Evolutionary conservation across 1,284 basidiomycete species (phyloP), one percentile per base, ranked within the genome.

Genomic region (Sphaerobolus stellatus): DNA sequence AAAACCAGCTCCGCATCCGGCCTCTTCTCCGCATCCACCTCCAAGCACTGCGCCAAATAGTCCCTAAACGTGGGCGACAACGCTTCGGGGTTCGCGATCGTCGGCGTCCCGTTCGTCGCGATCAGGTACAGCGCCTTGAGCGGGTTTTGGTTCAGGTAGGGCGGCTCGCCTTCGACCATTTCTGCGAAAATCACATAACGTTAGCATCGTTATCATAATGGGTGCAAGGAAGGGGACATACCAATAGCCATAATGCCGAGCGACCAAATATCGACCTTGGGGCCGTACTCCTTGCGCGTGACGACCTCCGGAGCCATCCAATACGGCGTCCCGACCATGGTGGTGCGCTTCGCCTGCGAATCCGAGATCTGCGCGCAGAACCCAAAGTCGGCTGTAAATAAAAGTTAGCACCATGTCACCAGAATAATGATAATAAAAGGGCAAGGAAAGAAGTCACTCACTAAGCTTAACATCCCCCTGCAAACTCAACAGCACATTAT

Each of bases 221-320:
- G 5, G 34, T 13, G 29, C 29, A 47, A 50, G 38, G 20, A 20
- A 11, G 20, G 29, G 52, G 43, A 71, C 82, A 65, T 62, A 91
- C 92, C 94, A 61, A 99, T 99, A 24, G 94, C 94, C 93, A 99
- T 96, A 76, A 99, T 99, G 22, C 96, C 97, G 65, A 99, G 74
- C 70, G 86, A 90, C 97, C 97, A 99, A 57, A 99, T 94, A 69
- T 99, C 97, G 28, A 99, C 97, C 72, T 98, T 98, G 4, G 96
- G 92, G 0, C 96, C 97, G 68, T 99, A 99, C 75, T 98, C 97
- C 71, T 98, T 98, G 54, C 95, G 85, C 20, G 93, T 97, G 56
- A 99, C 96, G 29, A 99, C 95, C 69, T 99, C 96, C 1, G 96
- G 96, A 1, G 97, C 96, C 96, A 99, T 99, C 96, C 96, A 99